These are phyloP conservation scores for Nyssa sinensis DNA, from an alignment of 148 eudicot species.

Conservation along the genomic window DNA sequence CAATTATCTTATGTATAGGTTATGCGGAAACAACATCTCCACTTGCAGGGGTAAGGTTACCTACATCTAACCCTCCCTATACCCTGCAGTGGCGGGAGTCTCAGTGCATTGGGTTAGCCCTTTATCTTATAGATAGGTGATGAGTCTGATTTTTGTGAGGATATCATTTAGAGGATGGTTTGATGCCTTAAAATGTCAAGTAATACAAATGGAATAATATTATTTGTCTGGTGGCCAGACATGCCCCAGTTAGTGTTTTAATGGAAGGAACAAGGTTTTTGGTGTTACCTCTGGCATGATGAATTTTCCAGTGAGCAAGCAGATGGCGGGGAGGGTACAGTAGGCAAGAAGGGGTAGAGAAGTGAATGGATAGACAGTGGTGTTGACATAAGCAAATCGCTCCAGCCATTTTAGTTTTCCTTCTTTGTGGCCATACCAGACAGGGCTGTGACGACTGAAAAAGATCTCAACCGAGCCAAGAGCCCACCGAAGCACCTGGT, in stretches of 20 bases:
- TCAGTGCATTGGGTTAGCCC: no score
- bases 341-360: conserved; percentile 93
- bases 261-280: conserved; percentile 2
- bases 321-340: conserved; percentile 89
- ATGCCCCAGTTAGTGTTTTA: not conserved
- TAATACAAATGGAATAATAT: not conserved
- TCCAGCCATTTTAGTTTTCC: conserved; percentile 95
- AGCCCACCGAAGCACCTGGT: conserved; percentile 99
- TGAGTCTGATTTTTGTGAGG: not conserved
- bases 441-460: conserved; percentile 93
- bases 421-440: conserved; percentile 79
- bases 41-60: no score
- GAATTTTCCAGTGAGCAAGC: conserved; percentile 96
- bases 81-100: no score
- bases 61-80: no score
- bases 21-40: no score
- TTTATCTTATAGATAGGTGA: no score
- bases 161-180: not conserved
- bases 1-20: not conserved
- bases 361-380: conserved; percentile 95
- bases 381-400: conserved; percentile 87
- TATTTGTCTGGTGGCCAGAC: not conserved
- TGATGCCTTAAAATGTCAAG: not conserved
- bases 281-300: conserved; percentile 95
- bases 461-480: conserved; percentile 98